Percentiles rank a stretch among this genome's conserved stretches.
Evolutionary conservation across 1,284 basidiomycete species (phyloP).

Genomic region (Malassezia obtusa): DNA sequence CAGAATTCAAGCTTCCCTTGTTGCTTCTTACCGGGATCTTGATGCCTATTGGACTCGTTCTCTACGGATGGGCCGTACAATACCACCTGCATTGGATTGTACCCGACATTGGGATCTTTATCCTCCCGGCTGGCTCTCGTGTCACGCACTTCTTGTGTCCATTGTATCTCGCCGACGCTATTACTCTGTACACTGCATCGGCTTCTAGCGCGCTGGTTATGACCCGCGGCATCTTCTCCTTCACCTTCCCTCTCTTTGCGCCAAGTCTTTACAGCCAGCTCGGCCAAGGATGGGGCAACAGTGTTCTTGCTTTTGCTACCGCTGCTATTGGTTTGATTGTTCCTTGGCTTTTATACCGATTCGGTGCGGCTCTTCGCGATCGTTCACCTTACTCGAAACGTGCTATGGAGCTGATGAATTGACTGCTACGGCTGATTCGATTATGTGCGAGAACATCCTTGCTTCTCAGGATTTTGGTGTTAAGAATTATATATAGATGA

Average conservation of each 20-base stretch:
- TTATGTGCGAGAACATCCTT: no score
- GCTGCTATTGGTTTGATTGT: conserved; percentile 22
- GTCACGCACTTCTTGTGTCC: conserved; percentile 9
- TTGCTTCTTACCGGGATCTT: conserved; percentile 57
- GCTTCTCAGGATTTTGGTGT: no score
- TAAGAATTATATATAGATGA: no score
- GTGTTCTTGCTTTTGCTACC: conserved; percentile 20
- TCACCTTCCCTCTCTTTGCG: conserved; percentile 62
- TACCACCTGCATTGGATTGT: conserved; percentile 58
- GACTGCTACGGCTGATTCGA: not conserved
- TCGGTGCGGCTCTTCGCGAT: not conserved
- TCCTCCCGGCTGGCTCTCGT: conserved; percentile 19
- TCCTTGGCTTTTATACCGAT: conserved; percentile 5
- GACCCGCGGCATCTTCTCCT: conserved; percentile 8
- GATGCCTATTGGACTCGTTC: conserved; percentile 56
- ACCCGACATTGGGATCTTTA: conserved; percentile 51
- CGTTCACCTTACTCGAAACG: not conserved
- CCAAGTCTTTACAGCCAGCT: conserved; percentile 57
- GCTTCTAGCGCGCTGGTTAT: conserved; percentile 14
- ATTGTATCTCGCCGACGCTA: conserved; percentile 23
- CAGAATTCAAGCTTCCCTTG: conserved; percentile 51
- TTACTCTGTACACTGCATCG: conserved; percentile 17
- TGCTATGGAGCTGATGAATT: conserved; percentile 3
- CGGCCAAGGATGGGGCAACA: conserved; percentile 54
- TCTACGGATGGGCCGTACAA: conserved; percentile 61